Evolutionary conservation across 148 eudicot species (phyloP).

Genomic region (Arbutus unedo): DNA sequence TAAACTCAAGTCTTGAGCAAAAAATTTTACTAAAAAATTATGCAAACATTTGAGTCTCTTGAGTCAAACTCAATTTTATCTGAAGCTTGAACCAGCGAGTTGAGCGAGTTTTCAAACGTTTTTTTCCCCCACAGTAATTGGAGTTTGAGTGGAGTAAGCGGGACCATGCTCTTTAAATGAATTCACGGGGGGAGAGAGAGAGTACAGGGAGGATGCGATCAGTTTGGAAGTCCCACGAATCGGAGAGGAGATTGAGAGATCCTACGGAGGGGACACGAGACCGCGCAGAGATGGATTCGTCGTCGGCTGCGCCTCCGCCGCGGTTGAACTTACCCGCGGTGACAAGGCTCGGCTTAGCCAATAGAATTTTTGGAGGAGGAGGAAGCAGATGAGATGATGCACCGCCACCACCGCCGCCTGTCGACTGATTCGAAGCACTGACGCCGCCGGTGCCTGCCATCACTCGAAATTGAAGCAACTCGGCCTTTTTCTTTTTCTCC

Average conservation of each 20-base stretch:
- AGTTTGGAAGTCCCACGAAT: slow-evolving; percentile 74
- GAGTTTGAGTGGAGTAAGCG: not conserved
- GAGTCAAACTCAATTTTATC: not conserved
- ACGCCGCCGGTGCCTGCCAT: slow-evolving; percentile 40
- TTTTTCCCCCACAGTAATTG: too few relatives aligned
- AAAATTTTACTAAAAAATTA: too few relatives aligned
- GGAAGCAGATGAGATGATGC: slow-evolving; percentile 19
- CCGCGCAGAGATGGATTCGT: slow-evolving; percentile 50
- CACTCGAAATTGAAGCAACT: not conserved
- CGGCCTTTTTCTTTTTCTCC: too few relatives aligned
- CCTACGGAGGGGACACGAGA: slow-evolving; percentile 75
- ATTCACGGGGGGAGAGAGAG: not conserved
- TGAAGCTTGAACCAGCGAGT: not conserved
- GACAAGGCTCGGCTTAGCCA: slow-evolving; percentile 70
- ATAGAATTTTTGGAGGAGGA: slow-evolving; percentile 58
- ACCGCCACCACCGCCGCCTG: not conserved
- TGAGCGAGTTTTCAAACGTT: too few relatives aligned
- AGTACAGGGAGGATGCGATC: slow-evolving; percentile 63
- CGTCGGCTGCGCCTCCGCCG: slow-evolving; percentile 30
- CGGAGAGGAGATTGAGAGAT: slow-evolving; percentile 80
- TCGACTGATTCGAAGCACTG: slow-evolving; percentile 18
- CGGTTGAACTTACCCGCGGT: slow-evolving; percentile 50
- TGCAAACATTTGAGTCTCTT: too few relatives aligned
- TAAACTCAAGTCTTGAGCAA: too few relatives aligned
- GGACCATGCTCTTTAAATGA: too few relatives aligned